Conservation (phyloP, 177 flowering plant genomes). For the Telopea speciosissima region DNA sequence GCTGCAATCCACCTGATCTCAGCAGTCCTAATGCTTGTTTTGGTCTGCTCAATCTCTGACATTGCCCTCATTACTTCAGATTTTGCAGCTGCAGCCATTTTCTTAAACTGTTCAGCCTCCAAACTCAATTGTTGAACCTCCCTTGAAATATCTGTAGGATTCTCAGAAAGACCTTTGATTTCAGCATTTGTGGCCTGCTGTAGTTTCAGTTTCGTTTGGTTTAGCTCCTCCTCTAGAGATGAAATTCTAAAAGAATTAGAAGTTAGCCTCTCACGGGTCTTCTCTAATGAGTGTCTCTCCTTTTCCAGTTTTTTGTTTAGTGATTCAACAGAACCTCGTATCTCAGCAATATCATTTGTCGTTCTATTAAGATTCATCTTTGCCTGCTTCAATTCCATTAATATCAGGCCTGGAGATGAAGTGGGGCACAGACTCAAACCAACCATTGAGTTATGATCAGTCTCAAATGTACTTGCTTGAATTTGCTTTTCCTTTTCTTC, state of each 20-base stretch:
- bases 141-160: constrained; percentile 37
- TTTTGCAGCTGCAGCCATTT: constrained; percentile 65
- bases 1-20: constrained; percentile 81
- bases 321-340: constrained; percentile 67
- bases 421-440: constrained; percentile 30
- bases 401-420: constrained; percentile 56
- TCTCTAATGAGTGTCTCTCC: constrained; percentile 60
- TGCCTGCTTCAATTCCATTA: constrained; percentile 79
- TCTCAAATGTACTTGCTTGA: constrained; percentile 16
- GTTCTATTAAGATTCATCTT: constrained; percentile 76
- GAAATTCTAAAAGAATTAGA: constrained; percentile 49
- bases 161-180: constrained; percentile 18
- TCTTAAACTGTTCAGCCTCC: constrained; percentile 69
- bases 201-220: constrained; percentile 40
- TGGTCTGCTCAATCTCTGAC: constrained; percentile 71
- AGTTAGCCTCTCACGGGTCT: constrained; percentile 55
- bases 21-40: constrained; percentile 53
- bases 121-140: constrained; percentile 54
- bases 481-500: constrained; percentile 30
- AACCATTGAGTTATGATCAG: constrained; percentile 12
- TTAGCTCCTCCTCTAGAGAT: constrained; percentile 58
- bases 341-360: constrained; percentile 61
- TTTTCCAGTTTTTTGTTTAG: constrained; percentile 58
- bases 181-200: constrained; percentile 38
- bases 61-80: constrained; percentile 53